phyloP scores from a whole-genome alignment of 345 rosid species.

The Murraya koenigii region DNA sequence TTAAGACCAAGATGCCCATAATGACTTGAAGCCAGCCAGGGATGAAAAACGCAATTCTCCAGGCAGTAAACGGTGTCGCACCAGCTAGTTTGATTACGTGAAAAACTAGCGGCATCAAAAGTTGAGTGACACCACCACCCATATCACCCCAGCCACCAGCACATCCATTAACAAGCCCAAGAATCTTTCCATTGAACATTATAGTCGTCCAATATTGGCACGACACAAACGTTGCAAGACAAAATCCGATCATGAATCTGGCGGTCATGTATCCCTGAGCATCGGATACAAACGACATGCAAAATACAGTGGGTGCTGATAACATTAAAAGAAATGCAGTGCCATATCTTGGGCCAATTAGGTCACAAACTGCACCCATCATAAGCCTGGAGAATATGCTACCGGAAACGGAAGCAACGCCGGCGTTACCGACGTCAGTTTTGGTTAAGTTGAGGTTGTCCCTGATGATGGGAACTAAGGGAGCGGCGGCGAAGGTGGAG shows the following conservation, averaged over 20 bases:
- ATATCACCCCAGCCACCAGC: conserved; percentile 97
- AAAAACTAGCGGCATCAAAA: conserved; percentile 77
- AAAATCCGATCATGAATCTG: conserved; percentile 91
- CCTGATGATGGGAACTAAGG: conserved; percentile 79
- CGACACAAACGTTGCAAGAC: conserved; percentile 86
- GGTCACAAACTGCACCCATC: conserved; percentile 88
- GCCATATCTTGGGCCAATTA: conserved; percentile 78
- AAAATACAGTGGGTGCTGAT: conserved; percentile 82
- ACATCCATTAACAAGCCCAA: conserved; percentile 81
- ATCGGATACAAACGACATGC: conserved; percentile 66
- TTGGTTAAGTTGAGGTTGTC: conserved; percentile 78
- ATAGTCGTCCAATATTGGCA: conserved; percentile 96
- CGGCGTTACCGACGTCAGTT: conserved; percentile 71
- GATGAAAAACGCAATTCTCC: conserved; percentile 88
- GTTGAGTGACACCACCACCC: conserved; percentile 96
- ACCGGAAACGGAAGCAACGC: conserved; percentile 89
- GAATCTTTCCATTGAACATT: conserved; percentile 83
- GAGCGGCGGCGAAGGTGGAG: conserved; percentile 92
- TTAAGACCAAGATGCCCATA: conserved; percentile 70
- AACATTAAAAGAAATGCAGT: conserved; percentile 76
- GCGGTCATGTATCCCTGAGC: conserved; percentile 78
- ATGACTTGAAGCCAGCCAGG: conserved; percentile 71
- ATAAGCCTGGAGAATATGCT: conserved; percentile 84
- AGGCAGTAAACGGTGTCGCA: conserved; percentile 72
- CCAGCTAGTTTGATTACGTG: conserved; percentile 53